Percentiles rank a stretch among this genome's conserved stretches.
Evolutionary conservation across 331 rosid species (phyloP).

Genomic region (Prunus yedoensis): DNA sequence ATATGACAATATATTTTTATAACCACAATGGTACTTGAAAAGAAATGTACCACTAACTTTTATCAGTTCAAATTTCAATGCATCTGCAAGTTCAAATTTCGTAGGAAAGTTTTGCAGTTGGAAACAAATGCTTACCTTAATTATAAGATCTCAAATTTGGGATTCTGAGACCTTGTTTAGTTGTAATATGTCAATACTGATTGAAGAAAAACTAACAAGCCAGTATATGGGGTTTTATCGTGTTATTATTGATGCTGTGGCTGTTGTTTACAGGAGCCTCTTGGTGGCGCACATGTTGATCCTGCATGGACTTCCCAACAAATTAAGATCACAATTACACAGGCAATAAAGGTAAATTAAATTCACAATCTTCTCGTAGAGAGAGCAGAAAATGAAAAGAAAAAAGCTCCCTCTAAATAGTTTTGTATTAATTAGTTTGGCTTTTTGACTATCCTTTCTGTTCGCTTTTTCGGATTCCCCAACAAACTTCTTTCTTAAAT

Average conservation of each 20-base stretch:
- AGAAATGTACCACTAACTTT: not conserved
- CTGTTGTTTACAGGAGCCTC: constrained; percentile 50
- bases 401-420: not conserved
- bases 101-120: not conserved
- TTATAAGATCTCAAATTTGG: too few species aligned
- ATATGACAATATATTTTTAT: not conserved
- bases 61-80: not conserved
- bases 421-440: not conserved
- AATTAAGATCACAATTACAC: constrained; percentile 41
- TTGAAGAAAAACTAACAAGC: not conserved
- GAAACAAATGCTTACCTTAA: not conserved
- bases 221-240: not conserved
- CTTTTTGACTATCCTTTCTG: not conserved
- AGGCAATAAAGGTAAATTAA: constrained; percentile 51
- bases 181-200: not conserved
- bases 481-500: not conserved
- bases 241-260: not conserved
- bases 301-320: constrained; percentile 63
- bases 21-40: not conserved
- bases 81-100: not conserved
- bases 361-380: not conserved
- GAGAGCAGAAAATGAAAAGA: not conserved
- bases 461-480: not conserved
- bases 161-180: not conserved
- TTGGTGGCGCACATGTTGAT: constrained; percentile 68